Evolutionary conservation across 495 filamentous ascomycete genomes (phyloP), one percentile per base, ranked within the genome.

Genomic region (Jackrogersella minutella): DNA sequence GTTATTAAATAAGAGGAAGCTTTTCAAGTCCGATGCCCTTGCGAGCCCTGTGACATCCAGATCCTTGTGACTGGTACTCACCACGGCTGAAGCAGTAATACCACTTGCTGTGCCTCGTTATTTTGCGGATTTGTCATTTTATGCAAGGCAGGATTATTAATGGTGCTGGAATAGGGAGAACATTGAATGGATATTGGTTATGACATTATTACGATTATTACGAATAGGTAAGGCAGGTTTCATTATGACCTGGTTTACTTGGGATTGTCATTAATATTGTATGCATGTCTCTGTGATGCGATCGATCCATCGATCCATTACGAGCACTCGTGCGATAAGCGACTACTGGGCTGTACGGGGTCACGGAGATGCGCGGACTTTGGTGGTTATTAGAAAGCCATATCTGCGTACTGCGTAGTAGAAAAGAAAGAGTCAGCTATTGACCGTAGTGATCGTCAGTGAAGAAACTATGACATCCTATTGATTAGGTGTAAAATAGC

Each of bases 121-220:
- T 59, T 36, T 31, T 13, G 41, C 10, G 34, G 22, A 68, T 63
- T 68, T 68, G 53, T 54, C 44, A 68, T 68, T 62, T 63, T 52
- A 54, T 68, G 65, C 65, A 59, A 22, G 50, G 53, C 26, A n/a
- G 47, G 40, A 22, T 58, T 51, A 14, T 39, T 39, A 41, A 40
- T 33, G 52, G 17, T 43, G 17, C 40, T n/a, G n/a, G n/a, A n/a
- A n/a, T n/a, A n/a, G n/a, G n/a, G n/a, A n/a, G n/a, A n/a, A n/a
- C n/a, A n/a, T n/a, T n/a, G n/a, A n/a, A n/a, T n/a, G n/a, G n/a
- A n/a, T n/a, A n/a, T n/a, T n/a, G n/a, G n/a, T n/a, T n/a, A n/a
- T n/a, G n/a, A 43, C 22, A 43, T 16, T 22, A 43, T 2, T 5
- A 8, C 9, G 11, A 9, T 21, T 11, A 43, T 21, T 43, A 43